Evolutionary conservation across 2,329 filamentous ascomycete species (phyloP).

Genomic region (Ophiocordyceps australis): DNA sequence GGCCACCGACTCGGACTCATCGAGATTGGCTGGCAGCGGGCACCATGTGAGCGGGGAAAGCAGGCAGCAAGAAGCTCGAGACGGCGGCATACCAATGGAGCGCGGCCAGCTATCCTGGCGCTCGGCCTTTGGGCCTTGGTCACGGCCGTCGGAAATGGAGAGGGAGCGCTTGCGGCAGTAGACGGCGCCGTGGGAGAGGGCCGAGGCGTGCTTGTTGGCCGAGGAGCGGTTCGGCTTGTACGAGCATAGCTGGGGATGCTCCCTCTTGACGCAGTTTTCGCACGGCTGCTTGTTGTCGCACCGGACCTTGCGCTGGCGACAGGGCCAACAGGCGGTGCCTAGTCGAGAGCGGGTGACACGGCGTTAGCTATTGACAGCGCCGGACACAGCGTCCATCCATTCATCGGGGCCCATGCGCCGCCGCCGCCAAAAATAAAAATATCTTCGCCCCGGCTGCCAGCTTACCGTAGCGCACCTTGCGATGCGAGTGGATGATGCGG

Average conservation of each 20-base stretch:
- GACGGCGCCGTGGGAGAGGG: conserved; percentile 8
- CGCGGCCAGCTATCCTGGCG: conserved; percentile 23
- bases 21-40: conserved; percentile 19
- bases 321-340: conserved; percentile 51
- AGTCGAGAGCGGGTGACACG: too few species aligned
- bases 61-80: neutral
- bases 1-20: conserved; percentile 35
- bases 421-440: too few species aligned
- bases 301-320: conserved; percentile 49
- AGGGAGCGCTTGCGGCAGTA: conserved; percentile 14
- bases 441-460: too few species aligned
- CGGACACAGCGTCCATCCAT: too few species aligned
- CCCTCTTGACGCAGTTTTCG: conserved; percentile 49
- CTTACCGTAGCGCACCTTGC: conserved; percentile 51
- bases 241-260: conserved; percentile 45
- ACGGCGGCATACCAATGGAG: conserved; percentile 15
- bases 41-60: conserved; percentile 6
- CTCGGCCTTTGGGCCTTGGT: conserved; percentile 14
- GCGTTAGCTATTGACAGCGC: too few species aligned
- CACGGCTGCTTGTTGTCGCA: conserved; percentile 52
- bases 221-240: conserved; percentile 42
- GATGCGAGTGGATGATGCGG: conserved; percentile 50
- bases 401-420: too few species aligned
- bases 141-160: conserved; percentile 13
- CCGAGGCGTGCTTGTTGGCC: conserved; percentile 15